phyloP scores from a whole-genome alignment of 202 grass and related monocot genomes.

The Zizania palustris region DNA sequence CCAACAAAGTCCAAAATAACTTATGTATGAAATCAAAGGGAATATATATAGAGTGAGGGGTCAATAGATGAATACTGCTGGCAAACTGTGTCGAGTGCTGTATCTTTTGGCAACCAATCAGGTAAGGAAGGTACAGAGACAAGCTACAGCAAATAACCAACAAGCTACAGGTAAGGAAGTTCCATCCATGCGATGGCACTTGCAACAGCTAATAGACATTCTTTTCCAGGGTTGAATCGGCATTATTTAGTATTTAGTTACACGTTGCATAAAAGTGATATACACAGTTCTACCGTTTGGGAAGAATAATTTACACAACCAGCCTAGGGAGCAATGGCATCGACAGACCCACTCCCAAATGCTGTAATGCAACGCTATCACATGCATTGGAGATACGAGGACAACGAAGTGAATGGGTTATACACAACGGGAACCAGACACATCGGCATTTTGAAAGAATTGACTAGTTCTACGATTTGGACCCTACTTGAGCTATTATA shows the following conservation, averaged over 20 bases:
- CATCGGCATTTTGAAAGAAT: conserved; percentile 49
- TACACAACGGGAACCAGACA: conserved; percentile 44
- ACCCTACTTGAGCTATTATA: conserved; percentile 58
- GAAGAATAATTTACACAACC: conserved; percentile 47
- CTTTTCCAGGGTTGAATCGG: conserved; percentile 30
- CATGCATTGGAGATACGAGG: conserved; percentile 26
- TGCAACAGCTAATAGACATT: conserved; percentile 20
- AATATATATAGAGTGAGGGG: conserved; percentile 42
- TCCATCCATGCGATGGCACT: conserved; percentile 23
- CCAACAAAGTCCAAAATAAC: too few relatives aligned
- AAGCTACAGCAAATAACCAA: too few relatives aligned
- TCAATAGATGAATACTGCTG: neutral
- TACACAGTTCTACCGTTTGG: conserved; percentile 39
- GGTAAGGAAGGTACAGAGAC: neutral
- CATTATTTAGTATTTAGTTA: conserved; percentile 38
- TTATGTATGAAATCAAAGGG: too few relatives aligned
- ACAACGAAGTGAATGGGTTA: conserved; percentile 35
- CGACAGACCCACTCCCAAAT: conserved; percentile 28
- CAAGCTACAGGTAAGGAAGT: neutral
- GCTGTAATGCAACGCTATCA: conserved; percentile 10
- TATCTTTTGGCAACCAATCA: neutral
- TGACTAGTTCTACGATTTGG: conserved; percentile 56
- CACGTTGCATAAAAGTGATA: conserved; percentile 28
- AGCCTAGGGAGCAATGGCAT: conserved; percentile 8
- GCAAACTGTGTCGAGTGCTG: neutral